phyloP scores from a whole-genome alignment of 495 filamentous ascomycete species.

The Aspergillus indologenus region DNA sequence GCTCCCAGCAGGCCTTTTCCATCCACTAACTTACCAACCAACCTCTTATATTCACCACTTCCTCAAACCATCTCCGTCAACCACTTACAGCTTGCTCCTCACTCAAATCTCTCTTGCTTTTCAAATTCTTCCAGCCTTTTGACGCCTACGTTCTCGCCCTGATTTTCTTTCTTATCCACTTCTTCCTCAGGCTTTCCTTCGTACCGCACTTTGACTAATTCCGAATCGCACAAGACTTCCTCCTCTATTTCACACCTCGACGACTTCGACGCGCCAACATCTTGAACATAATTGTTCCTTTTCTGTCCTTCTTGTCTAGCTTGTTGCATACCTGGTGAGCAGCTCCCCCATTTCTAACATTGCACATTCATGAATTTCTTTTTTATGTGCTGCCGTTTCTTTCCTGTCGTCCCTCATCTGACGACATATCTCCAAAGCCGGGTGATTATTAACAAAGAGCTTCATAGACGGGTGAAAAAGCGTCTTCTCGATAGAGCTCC shows the following conservation, averaged over 20 bases:
- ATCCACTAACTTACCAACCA: neutral
- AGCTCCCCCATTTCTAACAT: conserved; percentile 17
- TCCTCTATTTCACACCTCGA: conserved; percentile 22
- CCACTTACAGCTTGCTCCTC: neutral
- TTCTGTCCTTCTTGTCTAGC: conserved; percentile 20
- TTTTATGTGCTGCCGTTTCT: neutral
- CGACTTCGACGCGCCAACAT: conserved; percentile 11
- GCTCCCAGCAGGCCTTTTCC: neutral
- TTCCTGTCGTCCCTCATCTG: neutral
- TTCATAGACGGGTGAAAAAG: conserved; percentile 21
- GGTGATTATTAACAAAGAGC: conserved; percentile 15
- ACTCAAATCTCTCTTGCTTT: conserved; percentile 10
- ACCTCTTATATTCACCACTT: neutral
- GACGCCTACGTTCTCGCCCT: conserved; percentile 7
- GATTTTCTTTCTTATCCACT: conserved; percentile 2
- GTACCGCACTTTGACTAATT: conserved; percentile 18
- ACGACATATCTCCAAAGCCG: conserved; percentile 1
- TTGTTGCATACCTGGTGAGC: conserved; percentile 21
- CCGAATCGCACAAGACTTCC: conserved; percentile 30
- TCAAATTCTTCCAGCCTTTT: neutral
- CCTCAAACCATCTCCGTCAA: neutral
- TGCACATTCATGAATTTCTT: conserved; percentile 4
- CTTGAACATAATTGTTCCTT: conserved; percentile 4
- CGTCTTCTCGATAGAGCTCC: conserved; percentile 7
- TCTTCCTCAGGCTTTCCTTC: conserved; percentile 12